These are phyloP conservation scores for Xylariales sp. DNA, from an alignment of 2,329 filamentous ascomycete species.

Conservation along the genomic window DNA sequence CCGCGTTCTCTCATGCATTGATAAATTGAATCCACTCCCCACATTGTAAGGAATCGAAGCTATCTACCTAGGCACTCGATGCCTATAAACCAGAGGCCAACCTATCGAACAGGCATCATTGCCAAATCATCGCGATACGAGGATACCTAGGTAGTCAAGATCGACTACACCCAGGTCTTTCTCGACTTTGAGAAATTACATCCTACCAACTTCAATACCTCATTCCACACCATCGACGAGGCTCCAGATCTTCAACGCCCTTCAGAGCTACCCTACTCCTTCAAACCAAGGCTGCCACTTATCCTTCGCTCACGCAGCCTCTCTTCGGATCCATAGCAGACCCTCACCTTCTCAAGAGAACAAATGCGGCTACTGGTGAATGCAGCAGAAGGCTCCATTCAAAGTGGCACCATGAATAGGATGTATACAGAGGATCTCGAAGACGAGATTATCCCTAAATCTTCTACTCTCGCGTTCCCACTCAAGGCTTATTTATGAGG, in stretches of 20 bases:
- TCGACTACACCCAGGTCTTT: background rate
- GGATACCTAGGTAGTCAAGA: too few species aligned
- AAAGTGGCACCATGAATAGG: conserved; percentile 23
- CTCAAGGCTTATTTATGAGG: conserved; percentile 36
- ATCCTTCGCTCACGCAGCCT: conserved; percentile 31
- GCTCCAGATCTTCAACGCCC: conserved; percentile 24
- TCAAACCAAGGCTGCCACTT: conserved; percentile 36
- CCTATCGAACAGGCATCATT: too few species aligned
- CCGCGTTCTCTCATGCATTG: too few species aligned
- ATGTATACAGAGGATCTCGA: conserved; percentile 28
- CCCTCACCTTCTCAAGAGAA: conserved; percentile 20
- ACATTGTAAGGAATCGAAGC: too few species aligned
- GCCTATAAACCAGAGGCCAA: too few species aligned
- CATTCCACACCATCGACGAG: conserved; percentile 28
- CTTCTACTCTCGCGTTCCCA: conserved; percentile 23
- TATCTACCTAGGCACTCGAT: too few species aligned
- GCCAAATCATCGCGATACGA: too few species aligned
- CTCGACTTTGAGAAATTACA: background rate
- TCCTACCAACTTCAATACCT: conserved; percentile 28
- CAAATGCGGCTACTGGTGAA: conserved; percentile 27
- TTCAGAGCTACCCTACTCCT: conserved; percentile 31
- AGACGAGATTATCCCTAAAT: conserved; percentile 24
- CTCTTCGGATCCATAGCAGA: conserved; percentile 20
- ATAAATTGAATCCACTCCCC: too few species aligned
- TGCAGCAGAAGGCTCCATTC: conserved; percentile 27